Conservation (phyloP, 768 basidiomycete genomes). For the Suillus americanus region DNA sequence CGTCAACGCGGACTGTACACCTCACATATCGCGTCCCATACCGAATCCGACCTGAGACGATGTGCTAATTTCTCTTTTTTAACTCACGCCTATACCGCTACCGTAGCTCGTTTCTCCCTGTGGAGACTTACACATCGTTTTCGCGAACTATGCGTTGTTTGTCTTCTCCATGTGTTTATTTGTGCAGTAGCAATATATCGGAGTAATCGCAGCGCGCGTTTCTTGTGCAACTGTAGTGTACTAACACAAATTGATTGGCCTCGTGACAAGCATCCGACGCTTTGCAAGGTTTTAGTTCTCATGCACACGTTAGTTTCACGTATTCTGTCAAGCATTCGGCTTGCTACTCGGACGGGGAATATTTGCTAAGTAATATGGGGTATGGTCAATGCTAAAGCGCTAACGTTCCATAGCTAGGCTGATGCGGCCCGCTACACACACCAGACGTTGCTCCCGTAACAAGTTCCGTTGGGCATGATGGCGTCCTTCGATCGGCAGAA, state of each 20-base stretch:
- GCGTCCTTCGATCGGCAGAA: background rate
- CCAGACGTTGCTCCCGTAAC: background rate
- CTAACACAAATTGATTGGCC: background rate
- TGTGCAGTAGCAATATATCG: conserved; percentile 14
- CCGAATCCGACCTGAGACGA: conserved; percentile 10
- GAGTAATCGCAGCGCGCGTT: conserved; percentile 9
- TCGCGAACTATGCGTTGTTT: conserved; percentile 4
- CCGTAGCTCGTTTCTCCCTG: conserved; percentile 11
- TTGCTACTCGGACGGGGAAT: background rate
- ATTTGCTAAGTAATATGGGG: background rate
- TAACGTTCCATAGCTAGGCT: background rate
- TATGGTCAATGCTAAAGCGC: background rate
- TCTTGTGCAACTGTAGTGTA: background rate
- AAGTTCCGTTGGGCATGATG: background rate
- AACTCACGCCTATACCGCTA: conserved; percentile 14
- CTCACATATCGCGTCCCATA: conserved; percentile 13
- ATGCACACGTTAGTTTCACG: background rate
- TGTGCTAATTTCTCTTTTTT: conserved; percentile 16
- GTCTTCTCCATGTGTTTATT: background rate
- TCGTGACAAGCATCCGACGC: background rate
- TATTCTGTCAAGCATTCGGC: background rate
- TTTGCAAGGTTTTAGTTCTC: background rate
- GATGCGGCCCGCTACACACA: background rate
- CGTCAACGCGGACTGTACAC: conserved; percentile 21
- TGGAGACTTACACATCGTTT: conserved; percentile 14